phyloP scores from a whole-genome alignment of 805 yeast genomes.

The Saturnispora silvae region DNA sequence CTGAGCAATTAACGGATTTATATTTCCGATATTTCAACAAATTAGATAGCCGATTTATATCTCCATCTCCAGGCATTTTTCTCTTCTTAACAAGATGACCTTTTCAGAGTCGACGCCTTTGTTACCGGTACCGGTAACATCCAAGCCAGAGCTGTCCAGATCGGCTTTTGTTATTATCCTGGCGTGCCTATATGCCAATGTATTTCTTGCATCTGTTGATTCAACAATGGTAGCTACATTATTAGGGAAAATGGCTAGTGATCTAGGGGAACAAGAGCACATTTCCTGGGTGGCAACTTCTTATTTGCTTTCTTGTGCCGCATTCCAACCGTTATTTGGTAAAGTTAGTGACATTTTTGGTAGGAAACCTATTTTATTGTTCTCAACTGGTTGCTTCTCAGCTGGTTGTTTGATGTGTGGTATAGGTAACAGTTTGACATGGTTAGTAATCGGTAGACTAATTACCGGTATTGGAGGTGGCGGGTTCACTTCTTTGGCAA shows the following conservation, averaged over 20 bases:
- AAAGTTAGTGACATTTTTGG: slow-evolving; percentile 46
- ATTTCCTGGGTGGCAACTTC: slow-evolving; percentile 34
- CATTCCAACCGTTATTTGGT: slow-evolving; percentile 48
- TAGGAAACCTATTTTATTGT: slow-evolving; percentile 29
- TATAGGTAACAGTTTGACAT: slow-evolving; percentile 30
- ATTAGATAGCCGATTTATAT: too few relatives aligned
- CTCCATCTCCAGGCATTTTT: too few relatives aligned
- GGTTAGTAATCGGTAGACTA: slow-evolving; percentile 47
- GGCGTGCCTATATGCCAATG: slow-evolving; percentile 17
- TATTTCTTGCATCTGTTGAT: slow-evolving; percentile 39
- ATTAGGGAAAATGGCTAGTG: slow-evolving; percentile 41
- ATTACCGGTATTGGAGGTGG: slow-evolving; percentile 87
- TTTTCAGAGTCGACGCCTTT: slow-evolving; percentile 2
- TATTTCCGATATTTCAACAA: too few relatives aligned
- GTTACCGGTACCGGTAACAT: slow-evolving; percentile 1
- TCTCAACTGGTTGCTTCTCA: slow-evolving; percentile 25
- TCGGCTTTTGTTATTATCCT: slow-evolving; percentile 10
- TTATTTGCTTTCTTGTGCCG: slow-evolving; percentile 32
- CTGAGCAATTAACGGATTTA: background rate
- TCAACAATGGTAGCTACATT: slow-evolving; percentile 46
- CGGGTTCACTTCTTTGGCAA: slow-evolving; percentile 65
- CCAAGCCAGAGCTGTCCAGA: slow-evolving; percentile 1
- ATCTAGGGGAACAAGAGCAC: slow-evolving; percentile 34
- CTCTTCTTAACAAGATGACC: slow-evolving; percentile 4
- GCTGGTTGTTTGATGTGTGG: slow-evolving; percentile 35